Evolutionary conservation across 2,329 filamentous ascomycete species (phyloP).

Genomic region (Ophiostoma perfectum): DNA sequence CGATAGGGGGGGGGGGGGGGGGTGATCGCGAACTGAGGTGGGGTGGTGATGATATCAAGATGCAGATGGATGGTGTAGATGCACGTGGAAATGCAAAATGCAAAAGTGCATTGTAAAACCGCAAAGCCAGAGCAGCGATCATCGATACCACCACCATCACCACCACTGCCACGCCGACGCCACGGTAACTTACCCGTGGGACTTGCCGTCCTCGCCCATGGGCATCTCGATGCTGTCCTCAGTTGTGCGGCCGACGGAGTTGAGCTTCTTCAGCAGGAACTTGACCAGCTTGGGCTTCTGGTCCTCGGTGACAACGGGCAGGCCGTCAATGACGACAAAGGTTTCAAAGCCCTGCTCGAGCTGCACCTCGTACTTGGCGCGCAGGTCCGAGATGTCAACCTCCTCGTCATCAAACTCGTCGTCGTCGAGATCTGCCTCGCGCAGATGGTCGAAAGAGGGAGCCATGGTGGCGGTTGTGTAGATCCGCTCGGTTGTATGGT

Average conservation of each 20-base stretch:
- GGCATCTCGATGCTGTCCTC: conserved; percentile 94
- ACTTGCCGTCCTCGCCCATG: conserved; percentile 77
- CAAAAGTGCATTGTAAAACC: background rate
- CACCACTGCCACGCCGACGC: background rate
- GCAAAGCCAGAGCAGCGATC: background rate
- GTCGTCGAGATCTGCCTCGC: conserved; percentile 80
- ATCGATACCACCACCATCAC: background rate
- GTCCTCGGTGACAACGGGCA: conserved; percentile 82
- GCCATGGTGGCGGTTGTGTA: conserved; percentile 62
- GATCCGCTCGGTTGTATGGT: background rate
- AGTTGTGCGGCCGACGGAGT: conserved; percentile 72
- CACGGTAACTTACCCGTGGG: conserved; percentile 61
- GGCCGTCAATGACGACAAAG: conserved; percentile 92
- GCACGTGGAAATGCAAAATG: background rate
- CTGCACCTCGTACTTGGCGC: conserved; percentile 91
- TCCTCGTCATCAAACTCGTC: conserved; percentile 88
- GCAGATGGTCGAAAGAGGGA: conserved; percentile 85
- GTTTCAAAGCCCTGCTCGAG: conserved; percentile 93
- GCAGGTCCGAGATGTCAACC: conserved; percentile 90
- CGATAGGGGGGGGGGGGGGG: background rate
- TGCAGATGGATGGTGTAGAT: background rate
- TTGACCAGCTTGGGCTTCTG: conserved; percentile 93
- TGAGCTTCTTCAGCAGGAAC: conserved; percentile 91
- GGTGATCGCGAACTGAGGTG: background rate
- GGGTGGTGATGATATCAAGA: background rate